Evolutionary conservation across 2,329 filamentous ascomycete species (phyloP).

Genomic region (Fusarium buharicum): DNA sequence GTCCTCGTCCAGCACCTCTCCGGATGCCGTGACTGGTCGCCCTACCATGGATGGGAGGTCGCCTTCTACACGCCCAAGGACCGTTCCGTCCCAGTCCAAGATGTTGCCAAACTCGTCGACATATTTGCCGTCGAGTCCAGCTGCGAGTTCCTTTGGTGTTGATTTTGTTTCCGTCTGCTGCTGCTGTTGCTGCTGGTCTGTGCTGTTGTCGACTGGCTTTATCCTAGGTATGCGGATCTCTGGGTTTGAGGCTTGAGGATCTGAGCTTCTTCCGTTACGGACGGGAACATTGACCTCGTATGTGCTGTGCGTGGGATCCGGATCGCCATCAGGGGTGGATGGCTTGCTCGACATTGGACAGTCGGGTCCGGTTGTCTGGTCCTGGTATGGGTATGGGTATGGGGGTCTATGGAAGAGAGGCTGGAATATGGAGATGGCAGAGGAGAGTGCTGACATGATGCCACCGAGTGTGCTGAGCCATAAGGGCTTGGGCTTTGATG

Average conservation of each 20-base stretch:
- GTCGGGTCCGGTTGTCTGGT: not conserved
- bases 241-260: conserved; percentile 31
- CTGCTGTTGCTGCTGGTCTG: conserved; percentile 22
- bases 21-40: conserved; percentile 56
- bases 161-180: conserved; percentile 35
- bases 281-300: conserved; percentile 44
- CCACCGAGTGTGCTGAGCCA: conserved; percentile 11
- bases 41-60: conserved; percentile 67
- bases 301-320: conserved; percentile 39
- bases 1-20: conserved; percentile 75
- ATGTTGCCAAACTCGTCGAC: conserved; percentile 67
- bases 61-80: conserved; percentile 63
- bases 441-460: conserved; percentile 26
- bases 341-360: conserved; percentile 21
- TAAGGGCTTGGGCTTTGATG: conserved; percentile 23
- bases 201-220: conserved; percentile 48
- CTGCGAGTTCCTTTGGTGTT: conserved; percentile 50
- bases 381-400: conserved; percentile 1
- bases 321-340: conserved; percentile 35
- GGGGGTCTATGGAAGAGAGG: conserved; percentile 13
- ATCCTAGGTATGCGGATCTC: conserved; percentile 55
- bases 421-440: conserved; percentile 20
- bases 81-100: conserved; percentile 60
- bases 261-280: conserved; percentile 25
- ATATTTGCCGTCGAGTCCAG: conserved; percentile 58